These are phyloP conservation scores for Cladosporium sp. DNA, from an alignment of 2,329 filamentous ascomycete species.

Conservation along the genomic window DNA sequence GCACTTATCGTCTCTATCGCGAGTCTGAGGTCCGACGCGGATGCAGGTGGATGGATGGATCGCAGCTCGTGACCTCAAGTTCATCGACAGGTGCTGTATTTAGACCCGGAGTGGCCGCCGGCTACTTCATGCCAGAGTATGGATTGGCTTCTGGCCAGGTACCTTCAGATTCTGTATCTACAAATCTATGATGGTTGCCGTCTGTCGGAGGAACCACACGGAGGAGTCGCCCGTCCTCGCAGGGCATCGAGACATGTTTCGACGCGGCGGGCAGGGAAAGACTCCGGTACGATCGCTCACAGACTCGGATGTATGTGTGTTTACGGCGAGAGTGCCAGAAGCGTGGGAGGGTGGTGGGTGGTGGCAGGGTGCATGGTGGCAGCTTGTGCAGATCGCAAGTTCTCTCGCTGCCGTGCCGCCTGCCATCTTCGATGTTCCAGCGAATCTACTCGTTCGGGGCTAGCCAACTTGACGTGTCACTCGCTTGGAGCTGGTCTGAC, in stretches of 20 bases:
- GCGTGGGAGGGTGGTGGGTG: neutral
- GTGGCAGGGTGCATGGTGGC: neutral
- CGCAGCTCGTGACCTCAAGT: neutral
- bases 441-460: neutral
- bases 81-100: neutral
- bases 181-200: no score
- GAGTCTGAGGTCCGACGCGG: no score
- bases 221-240: no score
- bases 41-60: no score
- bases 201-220: no score
- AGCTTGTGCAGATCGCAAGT: neutral
- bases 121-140: neutral
- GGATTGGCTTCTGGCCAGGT: neutral
- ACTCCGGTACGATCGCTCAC: neutral
- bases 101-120: neutral
- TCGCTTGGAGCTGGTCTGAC: slow-evolving; percentile 6
- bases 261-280: no score
- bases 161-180: no score
- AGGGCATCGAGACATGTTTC: no score
- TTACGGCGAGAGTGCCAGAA: neutral
- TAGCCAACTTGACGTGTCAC: neutral
- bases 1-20: no score
- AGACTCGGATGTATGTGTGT: neutral
- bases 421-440: slow-evolving; percentile 3
- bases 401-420: neutral